A percentile compares a stretch with the other conserved stretches of the same genome.
phyloP scores from a whole-genome alignment of 2,329 filamentous ascomycete species.

The Aspergillus floridensis region DNA sequence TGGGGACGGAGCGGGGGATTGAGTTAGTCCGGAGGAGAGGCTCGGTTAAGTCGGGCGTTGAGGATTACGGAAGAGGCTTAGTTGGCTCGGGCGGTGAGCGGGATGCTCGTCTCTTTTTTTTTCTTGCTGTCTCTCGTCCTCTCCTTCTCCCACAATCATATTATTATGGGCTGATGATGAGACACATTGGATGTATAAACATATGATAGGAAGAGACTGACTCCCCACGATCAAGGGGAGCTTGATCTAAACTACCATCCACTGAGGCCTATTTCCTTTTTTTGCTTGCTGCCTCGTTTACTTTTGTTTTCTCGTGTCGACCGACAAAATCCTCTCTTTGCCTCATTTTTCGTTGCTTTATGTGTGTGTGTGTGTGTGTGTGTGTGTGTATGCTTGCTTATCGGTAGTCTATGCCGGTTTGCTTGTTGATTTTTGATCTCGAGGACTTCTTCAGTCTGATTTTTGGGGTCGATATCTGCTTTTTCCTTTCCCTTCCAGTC shows the following conservation, averaged over 20 bases:
- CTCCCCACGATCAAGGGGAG: conserved; percentile 30
- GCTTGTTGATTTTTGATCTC: too few relatives aligned
- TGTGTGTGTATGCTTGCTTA: neutral
- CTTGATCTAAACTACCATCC: conserved; percentile 43
- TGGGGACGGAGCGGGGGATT: conserved; percentile 14
- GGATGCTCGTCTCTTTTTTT: conserved; percentile 10
- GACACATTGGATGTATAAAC: conserved; percentile 33
- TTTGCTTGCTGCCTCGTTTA: conserved; percentile 7
- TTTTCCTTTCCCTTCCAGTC: neutral
- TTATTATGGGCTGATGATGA: conserved; percentile 43
- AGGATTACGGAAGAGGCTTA: neutral
- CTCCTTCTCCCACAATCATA: conserved; percentile 17
- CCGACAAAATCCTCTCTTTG: neutral
- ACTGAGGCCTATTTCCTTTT: conserved; percentile 37
- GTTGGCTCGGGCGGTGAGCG: neutral
- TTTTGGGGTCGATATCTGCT: neutral
- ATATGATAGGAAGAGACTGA: conserved; percentile 52
- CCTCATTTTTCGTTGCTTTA: neutral
- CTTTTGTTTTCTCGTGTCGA: neutral
- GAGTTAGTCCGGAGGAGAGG: conserved; percentile 12
- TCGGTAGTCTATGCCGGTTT: neutral
- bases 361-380: neutral
- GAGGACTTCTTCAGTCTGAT: neutral
- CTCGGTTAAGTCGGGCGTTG: neutral
- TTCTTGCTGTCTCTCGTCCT: conserved; percentile 11